Evolutionary conservation across 768 basidiomycete species (phyloP).

Genomic region (Kwoniella bestiolae): DNA sequence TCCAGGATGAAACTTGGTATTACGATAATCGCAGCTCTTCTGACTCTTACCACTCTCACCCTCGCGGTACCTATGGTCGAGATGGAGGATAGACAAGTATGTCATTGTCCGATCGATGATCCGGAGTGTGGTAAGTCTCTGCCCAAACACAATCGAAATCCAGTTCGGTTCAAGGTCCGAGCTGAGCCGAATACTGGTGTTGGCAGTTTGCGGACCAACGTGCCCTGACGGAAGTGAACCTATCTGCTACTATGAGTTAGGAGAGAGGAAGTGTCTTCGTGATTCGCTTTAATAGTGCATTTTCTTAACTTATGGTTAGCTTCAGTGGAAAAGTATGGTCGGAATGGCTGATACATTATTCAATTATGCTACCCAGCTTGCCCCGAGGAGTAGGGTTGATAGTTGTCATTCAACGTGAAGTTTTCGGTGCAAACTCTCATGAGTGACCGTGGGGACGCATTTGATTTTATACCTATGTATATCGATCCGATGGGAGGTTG

Average conservation of each 20-base stretch:
- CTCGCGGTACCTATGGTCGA: background rate
- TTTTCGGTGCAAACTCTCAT: too few relatives aligned
- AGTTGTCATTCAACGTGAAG: too few relatives aligned
- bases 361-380: too few relatives aligned
- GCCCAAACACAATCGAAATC: background rate
- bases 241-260: background rate
- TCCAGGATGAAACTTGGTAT: background rate
- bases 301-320: too few relatives aligned
- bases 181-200: too few relatives aligned
- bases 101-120: conserved; percentile 10
- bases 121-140: conserved; percentile 1
- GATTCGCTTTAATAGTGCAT: background rate
- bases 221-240: conserved; percentile 1
- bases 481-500: too few relatives aligned
- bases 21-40: background rate
- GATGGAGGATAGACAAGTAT: background rate
- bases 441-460: too few relatives aligned
- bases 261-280: conserved; percentile 7
- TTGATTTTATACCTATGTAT: too few relatives aligned
- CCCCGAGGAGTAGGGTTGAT: too few relatives aligned
- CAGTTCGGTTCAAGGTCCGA: too few relatives aligned
- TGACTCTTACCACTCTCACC: background rate
- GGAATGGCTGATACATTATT: background rate
- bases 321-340: too few relatives aligned
- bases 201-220: background rate